These are phyloP conservation scores for Symmetrospora coprosmae DNA, from an alignment of 768 basidiomycete genomes.

Conservation along the genomic window DNA sequence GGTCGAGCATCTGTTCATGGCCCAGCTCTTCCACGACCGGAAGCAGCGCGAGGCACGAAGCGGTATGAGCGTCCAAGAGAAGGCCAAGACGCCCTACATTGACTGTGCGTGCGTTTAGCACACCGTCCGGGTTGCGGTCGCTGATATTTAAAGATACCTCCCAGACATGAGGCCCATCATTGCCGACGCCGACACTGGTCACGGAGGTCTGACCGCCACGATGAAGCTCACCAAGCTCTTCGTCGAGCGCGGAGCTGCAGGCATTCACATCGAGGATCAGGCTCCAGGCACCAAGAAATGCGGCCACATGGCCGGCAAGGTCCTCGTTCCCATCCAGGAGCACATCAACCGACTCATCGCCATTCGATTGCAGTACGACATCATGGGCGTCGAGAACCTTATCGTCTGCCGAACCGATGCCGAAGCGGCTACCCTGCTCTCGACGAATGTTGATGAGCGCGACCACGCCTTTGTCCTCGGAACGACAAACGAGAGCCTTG, in stretches of 20 bases:
- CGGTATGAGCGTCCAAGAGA: constrained; percentile 54
- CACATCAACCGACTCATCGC: constrained; percentile 97
- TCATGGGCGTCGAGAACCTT: constrained; percentile 95
- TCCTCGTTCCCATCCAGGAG: constrained; percentile 90
- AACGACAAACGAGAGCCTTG: constrained; percentile 56
- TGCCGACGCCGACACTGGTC: constrained; percentile 95
- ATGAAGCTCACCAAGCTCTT: constrained; percentile 99
- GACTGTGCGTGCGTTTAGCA: constrained; percentile 75
- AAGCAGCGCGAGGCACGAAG: constrained; percentile 78
- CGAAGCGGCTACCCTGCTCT: constrained; percentile 91
- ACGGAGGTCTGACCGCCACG: constrained; percentile 91
- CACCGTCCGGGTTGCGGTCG: neutral
- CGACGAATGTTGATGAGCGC: constrained; percentile 89
- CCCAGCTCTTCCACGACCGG: constrained; percentile 97
- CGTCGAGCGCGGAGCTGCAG: constrained; percentile 94
- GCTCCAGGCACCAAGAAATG: constrained; percentile 90
- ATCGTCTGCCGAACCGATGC: constrained; percentile 89
- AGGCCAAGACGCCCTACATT: constrained; percentile 53
- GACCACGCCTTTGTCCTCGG: constrained; percentile 97
- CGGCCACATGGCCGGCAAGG: constrained; percentile 81
- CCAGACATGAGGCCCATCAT: constrained; percentile 59
- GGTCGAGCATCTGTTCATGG: constrained; percentile 94
- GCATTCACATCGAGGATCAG: constrained; percentile 96
- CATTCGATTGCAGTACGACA: constrained; percentile 90
- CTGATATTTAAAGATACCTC: neutral